phyloP scores from a whole-genome alignment of 2,329 filamentous ascomycete genomes.

The Massarina eburnea region DNA sequence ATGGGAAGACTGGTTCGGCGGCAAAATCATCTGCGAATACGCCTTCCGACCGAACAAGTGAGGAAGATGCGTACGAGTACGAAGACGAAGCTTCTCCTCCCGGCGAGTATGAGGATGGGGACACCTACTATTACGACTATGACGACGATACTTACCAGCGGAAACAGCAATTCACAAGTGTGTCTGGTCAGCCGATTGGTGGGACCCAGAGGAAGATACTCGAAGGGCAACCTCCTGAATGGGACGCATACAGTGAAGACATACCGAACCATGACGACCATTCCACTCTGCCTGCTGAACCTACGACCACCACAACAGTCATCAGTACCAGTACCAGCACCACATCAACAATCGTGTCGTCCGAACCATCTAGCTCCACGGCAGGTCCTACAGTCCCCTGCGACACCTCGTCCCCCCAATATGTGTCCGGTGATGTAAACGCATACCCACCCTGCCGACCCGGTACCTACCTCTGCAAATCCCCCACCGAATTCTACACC shows the following conservation, averaged over 20 bases:
- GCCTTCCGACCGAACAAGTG: not conserved
- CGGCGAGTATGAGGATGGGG: not conserved
- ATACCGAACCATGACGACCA: not conserved
- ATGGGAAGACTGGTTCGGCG: not conserved
- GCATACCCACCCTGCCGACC: constrained; percentile 42
- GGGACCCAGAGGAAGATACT: too few relatives aligned
- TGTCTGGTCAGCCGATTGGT: too few relatives aligned
- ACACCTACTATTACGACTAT: not conserved
- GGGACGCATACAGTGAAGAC: not conserved
- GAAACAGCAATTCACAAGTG: not conserved
- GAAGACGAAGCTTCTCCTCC: not conserved
- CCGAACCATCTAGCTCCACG: too few relatives aligned
- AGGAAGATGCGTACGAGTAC: not conserved
- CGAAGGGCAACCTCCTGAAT: not conserved
- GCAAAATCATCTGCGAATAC: not conserved
- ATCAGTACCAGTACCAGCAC: too few relatives aligned
- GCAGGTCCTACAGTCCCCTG: not conserved
- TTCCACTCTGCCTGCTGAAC: too few relatives aligned
- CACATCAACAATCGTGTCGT: not conserved
- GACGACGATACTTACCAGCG: not conserved
- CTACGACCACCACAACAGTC: too few relatives aligned
- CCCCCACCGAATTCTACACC: constrained; percentile 36
- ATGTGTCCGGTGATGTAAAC: constrained; percentile 26
- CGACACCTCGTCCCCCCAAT: constrained; percentile 5
- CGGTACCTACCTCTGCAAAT: constrained; percentile 45